These are phyloP conservation scores for Solanum boliviense DNA, from an alignment of 257 asterid species.

Conservation along the genomic window DNA sequence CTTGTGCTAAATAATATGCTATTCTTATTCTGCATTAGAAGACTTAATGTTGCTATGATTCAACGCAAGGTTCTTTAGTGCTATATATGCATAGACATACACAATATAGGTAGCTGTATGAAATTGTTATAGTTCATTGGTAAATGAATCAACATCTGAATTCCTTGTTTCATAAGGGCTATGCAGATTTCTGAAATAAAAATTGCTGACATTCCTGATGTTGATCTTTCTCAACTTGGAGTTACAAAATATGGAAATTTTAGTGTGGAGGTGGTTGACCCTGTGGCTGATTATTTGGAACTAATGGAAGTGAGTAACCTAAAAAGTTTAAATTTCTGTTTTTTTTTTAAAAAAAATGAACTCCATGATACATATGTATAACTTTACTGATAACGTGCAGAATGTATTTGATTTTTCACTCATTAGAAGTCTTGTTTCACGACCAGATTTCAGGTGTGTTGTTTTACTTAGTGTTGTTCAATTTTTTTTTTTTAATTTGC, in stretches of 20 bases:
- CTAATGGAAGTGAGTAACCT: slow-evolving; percentile 72
- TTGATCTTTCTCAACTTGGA: slow-evolving; percentile 65
- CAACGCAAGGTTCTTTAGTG: not conserved
- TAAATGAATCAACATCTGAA: slow-evolving; percentile 9
- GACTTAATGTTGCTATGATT: not conserved
- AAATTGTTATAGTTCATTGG: not conserved
- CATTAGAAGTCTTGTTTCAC: slow-evolving; percentile 59
- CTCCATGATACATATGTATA: not conserved
- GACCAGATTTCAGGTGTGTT: slow-evolving; percentile 68
- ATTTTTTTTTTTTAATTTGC: not conserved
- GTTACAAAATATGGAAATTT: slow-evolving; percentile 51
- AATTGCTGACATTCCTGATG: slow-evolving; percentile 72
- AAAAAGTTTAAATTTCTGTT: not conserved
- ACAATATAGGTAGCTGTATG: not conserved
- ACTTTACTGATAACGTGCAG: slow-evolving; percentile 33
- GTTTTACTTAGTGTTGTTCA: not conserved
- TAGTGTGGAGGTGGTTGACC: slow-evolving; percentile 80
- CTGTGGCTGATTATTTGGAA: slow-evolving; percentile 91
- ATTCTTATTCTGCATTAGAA: not conserved
- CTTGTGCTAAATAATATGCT: not conserved
- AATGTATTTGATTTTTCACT: slow-evolving; percentile 84
- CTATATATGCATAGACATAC: not conserved
- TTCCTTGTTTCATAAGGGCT: slow-evolving; percentile 17
- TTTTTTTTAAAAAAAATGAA: not conserved
- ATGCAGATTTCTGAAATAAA: slow-evolving; percentile 82